Evolutionary conservation across 495 filamentous ascomycete genomes (phyloP), one percentile per base, ranked within the genome.

Genomic region (Aspergillus leporis): DNA sequence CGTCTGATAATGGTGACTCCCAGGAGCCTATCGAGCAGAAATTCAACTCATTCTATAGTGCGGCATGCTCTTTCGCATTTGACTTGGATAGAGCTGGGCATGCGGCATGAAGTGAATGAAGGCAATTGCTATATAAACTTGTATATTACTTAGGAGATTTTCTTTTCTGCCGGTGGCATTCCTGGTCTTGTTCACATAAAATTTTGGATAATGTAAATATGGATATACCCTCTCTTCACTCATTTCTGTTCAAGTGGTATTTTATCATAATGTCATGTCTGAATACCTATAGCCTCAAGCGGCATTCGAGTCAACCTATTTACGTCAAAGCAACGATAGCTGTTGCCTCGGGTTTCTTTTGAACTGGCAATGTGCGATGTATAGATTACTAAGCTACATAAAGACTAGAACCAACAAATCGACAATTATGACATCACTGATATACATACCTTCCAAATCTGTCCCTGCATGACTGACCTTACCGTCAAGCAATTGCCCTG

Each of bases 41-140:
- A 13, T 79, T 78, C 61, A 65, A 74, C 51, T 67, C 68, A 1
- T 76, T 79, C 46, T 78, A 77, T 38, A 70, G 54, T 4, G 55
- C 71, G 0, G 70, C 75, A 2, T 78, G 73, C 48, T 57, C 67
- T 8, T 67, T 79, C 68, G 73, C 75, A 10, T 76, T 78, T 51
- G 59, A 66, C 59, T 38, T 72, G 31, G 65, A 72, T 47, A 60
- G 34, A 32, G 31, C 56, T 12, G 43, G 52, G n/a, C 49, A 48
- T 8, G 48, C 34, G 38, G n/a, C 51, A n/a, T 30, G 40, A 53
- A 1, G 2, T 3, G 7, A 10, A 47, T 23, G 43, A 23, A 9
- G 43, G 25, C 19, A 23, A 47, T 23, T 23, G 43, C 18, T 47
- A 47, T 8, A 22, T 12, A 14, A 22, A 47, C 19, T 18, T 47